These are phyloP conservation scores for Gonapodya sp. DNA, from an alignment of 192 early-diverging fungal genomes.

Conservation along the genomic window DNA sequence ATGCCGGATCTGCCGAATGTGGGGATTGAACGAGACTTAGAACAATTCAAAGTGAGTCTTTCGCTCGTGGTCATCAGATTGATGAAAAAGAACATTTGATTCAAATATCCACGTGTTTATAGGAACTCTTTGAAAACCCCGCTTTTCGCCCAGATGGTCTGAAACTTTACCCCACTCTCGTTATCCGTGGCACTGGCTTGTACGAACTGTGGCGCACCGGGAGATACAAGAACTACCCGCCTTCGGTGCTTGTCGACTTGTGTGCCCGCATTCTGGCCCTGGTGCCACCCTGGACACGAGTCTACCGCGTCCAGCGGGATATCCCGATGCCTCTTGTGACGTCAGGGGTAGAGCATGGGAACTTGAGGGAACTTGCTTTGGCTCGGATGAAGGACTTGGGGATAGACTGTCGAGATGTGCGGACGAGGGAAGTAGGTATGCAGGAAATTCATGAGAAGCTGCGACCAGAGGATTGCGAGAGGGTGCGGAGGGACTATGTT, in stretches of 20 bases:
- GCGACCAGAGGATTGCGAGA: slow-evolving; percentile 86
- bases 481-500: slow-evolving; percentile 93
- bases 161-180: slow-evolving; percentile 96
- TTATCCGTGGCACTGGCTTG: slow-evolving; percentile 95
- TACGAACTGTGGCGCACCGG: slow-evolving; percentile 99
- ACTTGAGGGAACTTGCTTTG: slow-evolving; percentile 88
- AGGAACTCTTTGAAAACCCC: slow-evolving; percentile 89
- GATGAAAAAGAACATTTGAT: background rate
- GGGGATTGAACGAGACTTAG: slow-evolving; percentile 97
- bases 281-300: slow-evolving; percentile 84
- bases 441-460: slow-evolving; percentile 96
- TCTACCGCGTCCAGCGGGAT: slow-evolving; percentile 40
- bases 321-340: slow-evolving; percentile 99
- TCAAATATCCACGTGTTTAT: slow-evolving; percentile 9
- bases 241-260: slow-evolving; percentile 89
- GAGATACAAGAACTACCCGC: slow-evolving; percentile 95
- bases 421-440: slow-evolving; percentile 97
- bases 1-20: slow-evolving; percentile 99
- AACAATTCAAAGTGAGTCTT: slow-evolving; percentile 88
- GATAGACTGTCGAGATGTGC: slow-evolving; percentile 90
- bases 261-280: slow-evolving; percentile 90
- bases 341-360: slow-evolving; percentile 97
- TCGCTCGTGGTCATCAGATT: too few species aligned
- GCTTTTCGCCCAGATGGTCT: slow-evolving; percentile 96
- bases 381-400: slow-evolving; percentile 95